Conservation (phyloP, 116 monocot genomes). For the Thalassia testudinum region DNA sequence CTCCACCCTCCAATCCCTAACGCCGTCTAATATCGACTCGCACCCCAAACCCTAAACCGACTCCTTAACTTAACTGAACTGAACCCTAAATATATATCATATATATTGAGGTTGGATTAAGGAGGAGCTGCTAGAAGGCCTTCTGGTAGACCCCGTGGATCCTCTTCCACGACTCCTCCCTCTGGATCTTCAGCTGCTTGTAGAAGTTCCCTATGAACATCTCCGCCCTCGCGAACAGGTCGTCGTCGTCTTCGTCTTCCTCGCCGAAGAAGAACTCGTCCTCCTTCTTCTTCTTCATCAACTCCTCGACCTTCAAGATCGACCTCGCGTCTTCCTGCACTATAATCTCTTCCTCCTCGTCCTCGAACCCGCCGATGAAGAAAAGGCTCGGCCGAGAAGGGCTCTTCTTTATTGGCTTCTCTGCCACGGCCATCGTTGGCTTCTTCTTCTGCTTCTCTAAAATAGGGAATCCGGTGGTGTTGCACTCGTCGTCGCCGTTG, state of each 20-base stretch:
- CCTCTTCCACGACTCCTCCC: slow-evolving; percentile 76
- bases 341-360: slow-evolving; percentile 5
- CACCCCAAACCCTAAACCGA: too few species aligned
- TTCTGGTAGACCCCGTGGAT: slow-evolving; percentile 41
- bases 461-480: not conserved
- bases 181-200: slow-evolving; percentile 71
- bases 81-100: too few species aligned
- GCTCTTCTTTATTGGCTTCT: slow-evolving; percentile 21
- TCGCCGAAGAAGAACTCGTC: not conserved
- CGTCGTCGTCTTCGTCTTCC: slow-evolving; percentile 19
- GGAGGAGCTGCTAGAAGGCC: slow-evolving; percentile 2
- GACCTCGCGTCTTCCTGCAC: slow-evolving; percentile 1
- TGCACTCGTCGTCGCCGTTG: not conserved
- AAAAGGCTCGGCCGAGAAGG: slow-evolving; percentile 53
- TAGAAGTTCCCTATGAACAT: slow-evolving; percentile 75
- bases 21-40: too few species aligned
- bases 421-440: not conserved
- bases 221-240: slow-evolving; percentile 57
- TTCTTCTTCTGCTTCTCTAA: slow-evolving; percentile 3
- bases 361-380: slow-evolving; percentile 27
- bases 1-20: too few species aligned
- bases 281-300: too few species aligned
- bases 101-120: too few species aligned
- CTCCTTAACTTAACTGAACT: too few species aligned
- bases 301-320: not conserved